These are phyloP conservation scores for Echinosophora koreensis DNA, from an alignment of 306 rosid species.

Conservation along the genomic window DNA sequence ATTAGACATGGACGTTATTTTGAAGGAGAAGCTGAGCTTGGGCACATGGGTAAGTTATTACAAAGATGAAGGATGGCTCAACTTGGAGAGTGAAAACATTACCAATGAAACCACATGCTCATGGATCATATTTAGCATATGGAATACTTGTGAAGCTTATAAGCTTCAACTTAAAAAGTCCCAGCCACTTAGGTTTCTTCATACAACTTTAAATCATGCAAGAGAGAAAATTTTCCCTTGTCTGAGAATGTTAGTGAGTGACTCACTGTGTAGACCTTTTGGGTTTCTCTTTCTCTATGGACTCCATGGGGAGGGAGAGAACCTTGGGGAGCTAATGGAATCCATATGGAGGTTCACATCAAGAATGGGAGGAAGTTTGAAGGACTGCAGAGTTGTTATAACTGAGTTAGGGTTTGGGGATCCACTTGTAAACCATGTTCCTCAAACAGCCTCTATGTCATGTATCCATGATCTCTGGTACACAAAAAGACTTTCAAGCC, in stretches of 20 bases:
- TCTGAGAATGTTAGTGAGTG: slow-evolving; percentile 53
- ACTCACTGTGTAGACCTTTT: slow-evolving; percentile 44
- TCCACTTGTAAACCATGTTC: slow-evolving; percentile 65
- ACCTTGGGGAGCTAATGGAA: slow-evolving; percentile 65
- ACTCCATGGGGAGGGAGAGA: slow-evolving; percentile 76
- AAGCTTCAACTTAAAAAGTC: slow-evolving; percentile 65
- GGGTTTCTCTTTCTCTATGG: slow-evolving; percentile 73
- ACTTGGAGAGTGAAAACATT: neutral
- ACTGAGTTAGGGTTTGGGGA: slow-evolving; percentile 62
- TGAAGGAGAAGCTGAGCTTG: slow-evolving; percentile 70
- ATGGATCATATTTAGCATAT: slow-evolving; percentile 76
- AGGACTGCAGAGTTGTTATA: slow-evolving; percentile 52
- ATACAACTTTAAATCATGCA: slow-evolving; percentile 58
- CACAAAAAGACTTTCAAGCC: slow-evolving; percentile 52
- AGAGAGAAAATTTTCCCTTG: slow-evolving; percentile 68
- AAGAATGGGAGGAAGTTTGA: slow-evolving; percentile 58
- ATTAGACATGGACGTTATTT: slow-evolving; percentile 64
- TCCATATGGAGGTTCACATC: slow-evolving; percentile 69
- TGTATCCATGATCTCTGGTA: slow-evolving; percentile 74
- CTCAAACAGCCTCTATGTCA: slow-evolving; percentile 60
- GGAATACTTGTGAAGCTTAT: slow-evolving; percentile 70
- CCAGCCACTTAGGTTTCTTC: slow-evolving; percentile 59
- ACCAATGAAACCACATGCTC: slow-evolving; percentile 53
- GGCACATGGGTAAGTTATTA: slow-evolving; percentile 83
- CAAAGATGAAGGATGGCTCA: slow-evolving; percentile 58